Base-by-base conservation (phyloP, 352 stramenopile genomes). In the Pythium grandisporangium region DNA sequence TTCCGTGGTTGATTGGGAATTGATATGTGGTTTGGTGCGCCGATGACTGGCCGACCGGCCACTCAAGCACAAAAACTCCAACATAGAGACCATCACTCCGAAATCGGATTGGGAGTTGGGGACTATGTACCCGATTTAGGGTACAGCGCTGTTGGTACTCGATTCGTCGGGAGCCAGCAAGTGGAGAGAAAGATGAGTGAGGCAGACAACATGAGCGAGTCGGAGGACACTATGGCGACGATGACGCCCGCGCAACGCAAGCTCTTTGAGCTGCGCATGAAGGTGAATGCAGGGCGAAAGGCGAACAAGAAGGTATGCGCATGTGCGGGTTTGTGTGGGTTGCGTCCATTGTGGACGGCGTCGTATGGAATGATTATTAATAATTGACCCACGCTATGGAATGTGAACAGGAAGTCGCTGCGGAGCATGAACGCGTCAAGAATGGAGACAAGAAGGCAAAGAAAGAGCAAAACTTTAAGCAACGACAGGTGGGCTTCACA, bases 211-310 rank as follows among this genome's bases (percentile, higher is more conserved):
- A 70, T 67, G 54, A 42, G 26, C 38, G 61, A 73, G 37, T 25
- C 20, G 23, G 54, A 71, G 12, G 71, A 80, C 48, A 43, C 61
- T 19, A 38, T 79, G 37, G 61, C 65, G 48, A 55, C 61, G 20
- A 84, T 88, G 74, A 87, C 74, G 47, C 70, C 74, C 17, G 75
- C 72, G 45, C 72, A 91, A 51, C 65, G 53, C 32, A 91, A 87
- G 58, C 69, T 91, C 45, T 91, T 91, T 55, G 67, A 91, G 63
- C 56, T 91, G 41, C 74, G 77, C 30, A 91, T 91, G 77, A 84
- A 87, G 51, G 74, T 88, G 34, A 91, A 91, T 47, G 75, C 74
- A 5, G 77, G 74, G 0, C 55, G 77, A 30, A 88, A 88, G 47
- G 72, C 74, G 11, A 87, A 87, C 52, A 91, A 91, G 45, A 53